phyloP scores from a whole-genome alignment of 2,329 filamentous ascomycete species.

The Fusarium sp. region DNA sequence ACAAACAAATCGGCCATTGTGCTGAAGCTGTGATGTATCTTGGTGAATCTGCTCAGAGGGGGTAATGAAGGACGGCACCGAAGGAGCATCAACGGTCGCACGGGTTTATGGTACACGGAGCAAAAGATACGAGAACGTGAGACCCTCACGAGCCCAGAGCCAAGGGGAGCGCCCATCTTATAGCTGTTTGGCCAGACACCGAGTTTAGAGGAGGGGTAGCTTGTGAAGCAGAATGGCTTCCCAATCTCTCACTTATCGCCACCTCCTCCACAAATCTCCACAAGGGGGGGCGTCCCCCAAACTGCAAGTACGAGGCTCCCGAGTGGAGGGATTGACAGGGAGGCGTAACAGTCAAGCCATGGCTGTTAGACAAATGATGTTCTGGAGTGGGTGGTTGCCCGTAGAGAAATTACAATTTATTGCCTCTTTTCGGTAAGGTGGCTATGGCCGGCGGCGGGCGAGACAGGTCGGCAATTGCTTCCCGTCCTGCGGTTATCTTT shows the following conservation, averaged over 20 bases:
- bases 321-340: neutral
- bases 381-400: neutral
- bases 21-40: slow-evolving; percentile 28
- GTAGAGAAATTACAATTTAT: slow-evolving; percentile 4
- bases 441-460: slow-evolving; percentile 7
- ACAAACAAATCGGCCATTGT: slow-evolving; percentile 49
- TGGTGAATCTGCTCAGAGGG: slow-evolving; percentile 12
- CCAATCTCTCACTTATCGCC: slow-evolving; percentile 16
- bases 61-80: slow-evolving; percentile 21
- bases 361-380: neutral
- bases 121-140: neutral
- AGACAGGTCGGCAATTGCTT: slow-evolving; percentile 9
- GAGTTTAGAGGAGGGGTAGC: slow-evolving; percentile 32
- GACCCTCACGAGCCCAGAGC: slow-evolving; percentile 3
- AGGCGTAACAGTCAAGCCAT: neutral
- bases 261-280: slow-evolving; percentile 29
- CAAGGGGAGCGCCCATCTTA: slow-evolving; percentile 34
- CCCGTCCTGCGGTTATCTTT: neutral
- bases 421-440: slow-evolving; percentile 33
- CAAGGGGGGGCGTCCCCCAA: slow-evolving; percentile 7
- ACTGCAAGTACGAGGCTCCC: slow-evolving; percentile 3
- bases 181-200: slow-evolving; percentile 24
- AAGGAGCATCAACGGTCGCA: slow-evolving; percentile 8
- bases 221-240: neutral
- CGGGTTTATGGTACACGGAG: slow-evolving; percentile 7